These are phyloP conservation scores for Pichia eremophila DNA, from an alignment of 805 yeast genomes.

Conservation along the genomic window DNA sequence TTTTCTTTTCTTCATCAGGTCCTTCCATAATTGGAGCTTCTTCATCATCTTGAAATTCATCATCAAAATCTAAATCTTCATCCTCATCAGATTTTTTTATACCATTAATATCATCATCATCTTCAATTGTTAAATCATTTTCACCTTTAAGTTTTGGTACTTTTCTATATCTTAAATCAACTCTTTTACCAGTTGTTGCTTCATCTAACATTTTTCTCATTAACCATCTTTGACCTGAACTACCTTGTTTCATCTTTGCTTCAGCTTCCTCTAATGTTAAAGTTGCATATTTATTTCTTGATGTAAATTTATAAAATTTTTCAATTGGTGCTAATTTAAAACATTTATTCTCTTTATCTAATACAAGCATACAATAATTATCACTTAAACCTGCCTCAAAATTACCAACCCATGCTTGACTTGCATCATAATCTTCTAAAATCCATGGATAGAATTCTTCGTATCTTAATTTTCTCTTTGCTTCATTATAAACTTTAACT, in stretches of 20 bases:
- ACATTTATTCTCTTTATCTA: slow-evolving; percentile 62
- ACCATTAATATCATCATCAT: slow-evolving; percentile 30
- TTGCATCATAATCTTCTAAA: slow-evolving; percentile 90
- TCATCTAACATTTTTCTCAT: slow-evolving; percentile 80
- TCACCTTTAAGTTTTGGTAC: slow-evolving; percentile 30
- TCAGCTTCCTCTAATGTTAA: slow-evolving; percentile 95
- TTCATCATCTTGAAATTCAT: slow-evolving; percentile 97
- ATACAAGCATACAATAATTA: slow-evolving; percentile 74
- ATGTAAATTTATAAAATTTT: slow-evolving; percentile 87
- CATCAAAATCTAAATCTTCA: slow-evolving; percentile 90
- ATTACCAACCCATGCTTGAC: slow-evolving; percentile 89
- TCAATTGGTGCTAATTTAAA: slow-evolving; percentile 94
- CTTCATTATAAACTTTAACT: slow-evolving; percentile 70
- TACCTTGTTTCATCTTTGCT: slow-evolving; percentile 73
- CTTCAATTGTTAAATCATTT: slow-evolving; percentile 17
- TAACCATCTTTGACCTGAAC: slow-evolving; percentile 82
- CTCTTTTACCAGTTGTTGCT: slow-evolving; percentile 45
- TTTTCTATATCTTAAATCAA: slow-evolving; percentile 41
- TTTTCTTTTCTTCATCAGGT: slow-evolving; percentile 87
- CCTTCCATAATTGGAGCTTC: slow-evolving; percentile 98
- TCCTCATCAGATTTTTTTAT: slow-evolving; percentile 52
- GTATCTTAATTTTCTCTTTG: slow-evolving; percentile 73
- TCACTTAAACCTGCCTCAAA: slow-evolving; percentile 88
- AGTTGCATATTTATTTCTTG: slow-evolving; percentile 87
- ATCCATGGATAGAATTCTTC: slow-evolving; percentile 99